Percentiles rank a stretch among this genome's conserved stretches.
These are phyloP conservation scores for Pseudopyricularia cyperi DNA, from an alignment of 2,329 filamentous ascomycete species.

Conservation along the genomic window DNA sequence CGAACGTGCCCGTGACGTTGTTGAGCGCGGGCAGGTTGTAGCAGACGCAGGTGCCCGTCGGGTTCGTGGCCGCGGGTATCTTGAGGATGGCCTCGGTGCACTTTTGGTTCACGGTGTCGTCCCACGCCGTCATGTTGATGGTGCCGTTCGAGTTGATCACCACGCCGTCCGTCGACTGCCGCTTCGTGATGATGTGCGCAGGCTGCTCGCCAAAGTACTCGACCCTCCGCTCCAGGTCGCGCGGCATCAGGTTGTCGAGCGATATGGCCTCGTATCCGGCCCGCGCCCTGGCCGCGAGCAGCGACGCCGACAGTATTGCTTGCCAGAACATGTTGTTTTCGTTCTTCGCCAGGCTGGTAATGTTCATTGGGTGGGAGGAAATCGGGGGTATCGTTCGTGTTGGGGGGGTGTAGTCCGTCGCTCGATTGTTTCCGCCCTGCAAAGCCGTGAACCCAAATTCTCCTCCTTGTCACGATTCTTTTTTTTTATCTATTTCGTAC, in stretches of 20 bases:
- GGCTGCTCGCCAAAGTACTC: slow-evolving; percentile 11
- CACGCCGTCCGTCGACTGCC: slow-evolving; percentile 14
- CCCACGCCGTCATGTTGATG: slow-evolving; percentile 44
- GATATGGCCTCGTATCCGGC: slow-evolving; percentile 18
- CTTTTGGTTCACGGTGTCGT: slow-evolving; percentile 38
- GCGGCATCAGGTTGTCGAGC: slow-evolving; percentile 11
- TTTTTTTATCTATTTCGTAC: too few species aligned
- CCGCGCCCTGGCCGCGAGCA: slow-evolving; percentile 21
- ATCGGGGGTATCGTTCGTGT: not conserved
- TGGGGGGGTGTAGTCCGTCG: not conserved
- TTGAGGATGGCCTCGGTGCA: slow-evolving; percentile 43
- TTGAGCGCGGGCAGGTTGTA: slow-evolving; percentile 69
- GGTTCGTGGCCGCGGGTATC: slow-evolving; percentile 51
- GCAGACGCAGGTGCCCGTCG: slow-evolving; percentile 66
- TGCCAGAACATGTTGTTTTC: slow-evolving; percentile 21
- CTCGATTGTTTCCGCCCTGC: not conserved
- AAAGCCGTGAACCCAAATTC: not conserved
- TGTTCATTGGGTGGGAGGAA: not conserved
- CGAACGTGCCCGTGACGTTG: slow-evolving; percentile 54
- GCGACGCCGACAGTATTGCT: slow-evolving; percentile 17
- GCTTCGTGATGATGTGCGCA: slow-evolving; percentile 7
- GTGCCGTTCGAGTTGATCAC: slow-evolving; percentile 26
- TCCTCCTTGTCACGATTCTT: not conserved
- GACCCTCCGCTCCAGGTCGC: slow-evolving; percentile 16
- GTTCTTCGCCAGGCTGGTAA: not conserved